A percentile compares a stretch with the other conserved stretches of the same genome.
Evolutionary conservation across 2,329 filamentous ascomycete genomes (phyloP).

Genomic region (Eutypa lata): DNA sequence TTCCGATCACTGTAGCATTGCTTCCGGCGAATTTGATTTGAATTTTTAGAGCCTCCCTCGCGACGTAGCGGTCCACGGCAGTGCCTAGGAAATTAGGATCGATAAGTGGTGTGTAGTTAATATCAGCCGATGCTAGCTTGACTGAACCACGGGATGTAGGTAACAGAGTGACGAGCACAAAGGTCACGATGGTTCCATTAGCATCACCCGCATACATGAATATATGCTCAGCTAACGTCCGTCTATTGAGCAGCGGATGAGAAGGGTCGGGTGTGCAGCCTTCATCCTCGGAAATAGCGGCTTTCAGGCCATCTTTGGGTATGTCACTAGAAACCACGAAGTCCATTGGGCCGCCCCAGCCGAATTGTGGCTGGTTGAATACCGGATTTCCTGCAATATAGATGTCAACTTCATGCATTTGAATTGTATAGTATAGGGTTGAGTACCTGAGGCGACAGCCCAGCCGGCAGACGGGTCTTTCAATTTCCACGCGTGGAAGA

Average conservation of each 20-base stretch:
- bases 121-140: slow-evolving; percentile 13
- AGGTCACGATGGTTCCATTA: slow-evolving; percentile 8
- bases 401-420: no score
- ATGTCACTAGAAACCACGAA: slow-evolving; percentile 31
- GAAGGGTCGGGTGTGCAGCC: slow-evolving; percentile 25
- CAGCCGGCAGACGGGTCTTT: slow-evolving; percentile 30
- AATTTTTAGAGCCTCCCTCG: slow-evolving; percentile 22
- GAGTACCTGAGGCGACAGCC: slow-evolving; percentile 27
- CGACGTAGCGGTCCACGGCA: slow-evolving; percentile 26
- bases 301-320: slow-evolving; percentile 23
- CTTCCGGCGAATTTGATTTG: slow-evolving; percentile 20
- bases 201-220: slow-evolving; percentile 8
- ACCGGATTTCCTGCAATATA: no score
- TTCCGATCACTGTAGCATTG: slow-evolving; percentile 12
- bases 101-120: slow-evolving; percentile 14
- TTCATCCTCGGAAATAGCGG: slow-evolving; percentile 32
- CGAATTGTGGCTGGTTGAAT: slow-evolving; percentile 34
- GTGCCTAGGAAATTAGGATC: slow-evolving; percentile 29
- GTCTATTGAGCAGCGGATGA: slow-evolving; percentile 28
- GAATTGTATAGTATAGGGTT: no score
- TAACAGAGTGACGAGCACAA: slow-evolving; percentile 18
- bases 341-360: slow-evolving; percentile 32
- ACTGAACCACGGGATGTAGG: slow-evolving; percentile 26
- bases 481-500: slow-evolving; percentile 27
- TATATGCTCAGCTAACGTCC: slow-evolving; percentile 11